Base-by-base conservation (phyloP, 257 asterid species). In the Eucommia ulmoides region DNA sequence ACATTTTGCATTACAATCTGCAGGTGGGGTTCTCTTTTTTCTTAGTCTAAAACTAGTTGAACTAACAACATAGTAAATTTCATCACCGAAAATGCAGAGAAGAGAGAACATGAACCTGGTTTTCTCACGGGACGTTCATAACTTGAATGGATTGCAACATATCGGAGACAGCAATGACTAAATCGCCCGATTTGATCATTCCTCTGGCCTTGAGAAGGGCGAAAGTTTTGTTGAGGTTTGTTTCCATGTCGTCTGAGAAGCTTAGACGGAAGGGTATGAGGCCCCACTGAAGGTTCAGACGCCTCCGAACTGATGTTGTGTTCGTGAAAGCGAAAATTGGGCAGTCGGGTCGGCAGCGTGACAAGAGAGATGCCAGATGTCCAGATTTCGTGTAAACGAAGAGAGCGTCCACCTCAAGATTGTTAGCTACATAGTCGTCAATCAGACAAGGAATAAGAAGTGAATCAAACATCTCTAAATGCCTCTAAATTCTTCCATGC, bases 111-210 rank as follows among this genome's bases (percentile, higher is more conserved):
- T 25, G 23, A 49, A 18, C 21, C 25, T 21, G 26, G 20, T 23
- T 18, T 24, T 20, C 22, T 64, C 65, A 89, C 2, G 99, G 99
- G 21, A 91, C 96, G 57, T 79, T 83, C 94, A 86, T 91, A 24
- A 91, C 99, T 69, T 91, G 99, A 66, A 91, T 79, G n/a, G 95
- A 86, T 53, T 83, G 97, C 74, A 91, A 65, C 89, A 86, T 86
- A 57, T 91, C 97, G 4, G 99, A 83, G 61, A 86, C 99, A 26
- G 97, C 84, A 62, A 91, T 75, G 24, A 91, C 94, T 25, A 91
- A 79, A 70, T 81, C 99, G 22, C 97, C 99, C 16, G 94, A 74
- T 55, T 83, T 86, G 52, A 91, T 68, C 99, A 91, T 87, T 58
- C 96, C 99, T 45, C 96, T 73, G 49, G 95, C 86, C 71, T 86